Conservation (phyloP, 2,329 filamentous ascomycete species). For the Elsinoe necatrix region DNA sequence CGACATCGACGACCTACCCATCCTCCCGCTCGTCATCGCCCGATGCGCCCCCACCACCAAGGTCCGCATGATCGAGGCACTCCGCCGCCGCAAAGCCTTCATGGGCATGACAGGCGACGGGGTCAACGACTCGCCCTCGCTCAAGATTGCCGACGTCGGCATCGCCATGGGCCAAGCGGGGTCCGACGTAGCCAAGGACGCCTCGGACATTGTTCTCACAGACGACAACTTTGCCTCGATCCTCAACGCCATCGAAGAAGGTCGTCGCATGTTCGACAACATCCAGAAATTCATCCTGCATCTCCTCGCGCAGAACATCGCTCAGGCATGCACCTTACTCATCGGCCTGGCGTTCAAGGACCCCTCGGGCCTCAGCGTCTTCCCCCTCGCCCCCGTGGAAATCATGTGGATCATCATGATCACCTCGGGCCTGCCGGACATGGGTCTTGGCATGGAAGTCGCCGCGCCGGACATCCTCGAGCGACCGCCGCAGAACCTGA, state of each 20-base stretch:
- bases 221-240: slow-evolving; percentile 87
- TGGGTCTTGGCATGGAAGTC: slow-evolving; percentile 73
- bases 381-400: slow-evolving; percentile 73
- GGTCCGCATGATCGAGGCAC: slow-evolving; percentile 81
- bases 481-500: slow-evolving; percentile 65
- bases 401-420: slow-evolving; percentile 95
- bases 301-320: slow-evolving; percentile 71
- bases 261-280: slow-evolving; percentile 75
- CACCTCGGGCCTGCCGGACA: slow-evolving; percentile 78
- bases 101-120: slow-evolving; percentile 86
- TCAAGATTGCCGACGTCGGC: slow-evolving; percentile 73
- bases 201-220: slow-evolving; percentile 73
- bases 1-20: slow-evolving; percentile 64
- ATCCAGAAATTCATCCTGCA: slow-evolving; percentile 81
- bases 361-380: slow-evolving; percentile 59
- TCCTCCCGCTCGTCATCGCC: slow-evolving; percentile 72
- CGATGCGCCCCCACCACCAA: slow-evolving; percentile 81
- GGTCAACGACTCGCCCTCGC: slow-evolving; percentile 76
- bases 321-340: slow-evolving; percentile 69
- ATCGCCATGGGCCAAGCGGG: slow-evolving; percentile 84
- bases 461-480: slow-evolving; percentile 70
- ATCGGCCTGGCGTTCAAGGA: slow-evolving; percentile 76
- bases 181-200: slow-evolving; percentile 77
- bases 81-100: slow-evolving; percentile 66
- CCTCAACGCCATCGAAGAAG: slow-evolving; percentile 70